Conservation (phyloP, 83 land plant genomes). For the Picea engelmannii region DNA sequence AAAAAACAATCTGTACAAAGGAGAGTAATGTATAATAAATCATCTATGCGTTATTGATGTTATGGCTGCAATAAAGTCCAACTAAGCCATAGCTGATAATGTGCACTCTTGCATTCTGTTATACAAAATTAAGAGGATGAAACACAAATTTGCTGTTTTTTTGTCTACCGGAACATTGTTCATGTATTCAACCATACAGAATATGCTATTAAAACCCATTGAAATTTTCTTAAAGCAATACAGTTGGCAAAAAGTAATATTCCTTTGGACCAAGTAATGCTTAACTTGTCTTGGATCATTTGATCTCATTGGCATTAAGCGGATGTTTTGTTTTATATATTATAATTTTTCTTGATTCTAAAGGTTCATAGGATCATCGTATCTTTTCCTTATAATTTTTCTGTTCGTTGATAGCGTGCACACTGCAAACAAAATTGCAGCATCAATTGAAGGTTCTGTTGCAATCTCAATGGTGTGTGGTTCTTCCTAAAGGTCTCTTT, state of each 20-base stretch:
- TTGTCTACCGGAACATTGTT: background rate
- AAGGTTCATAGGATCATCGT: background rate
- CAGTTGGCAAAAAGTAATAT: background rate
- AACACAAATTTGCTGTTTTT: too few relatives aligned
- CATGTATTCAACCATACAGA: background rate
- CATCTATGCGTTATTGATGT: too few relatives aligned
- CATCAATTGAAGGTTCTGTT: background rate
- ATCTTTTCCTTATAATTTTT: background rate
- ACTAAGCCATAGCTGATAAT: too few relatives aligned
- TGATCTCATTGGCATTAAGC: background rate
- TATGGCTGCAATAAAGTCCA: too few relatives aligned
- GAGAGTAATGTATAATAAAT: too few relatives aligned
- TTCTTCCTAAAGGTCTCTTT: too few relatives aligned
- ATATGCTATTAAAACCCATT: background rate
- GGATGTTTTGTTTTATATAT: background rate
- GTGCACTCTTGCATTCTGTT: too few relatives aligned
- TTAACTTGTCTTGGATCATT: background rate
- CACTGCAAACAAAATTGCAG: background rate
- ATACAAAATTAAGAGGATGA: too few relatives aligned
- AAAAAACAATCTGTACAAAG: too few relatives aligned
- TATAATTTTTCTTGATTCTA: background rate
- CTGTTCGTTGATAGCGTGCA: background rate
- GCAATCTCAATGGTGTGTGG: too few relatives aligned
- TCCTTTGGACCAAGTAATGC: background rate
- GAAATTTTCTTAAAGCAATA: background rate